Percentiles rank a stretch among this genome's conserved stretches.
Evolutionary conservation across 2,329 filamentous ascomycete species (phyloP).

Genomic region (Tolypocladium tundrense): DNA sequence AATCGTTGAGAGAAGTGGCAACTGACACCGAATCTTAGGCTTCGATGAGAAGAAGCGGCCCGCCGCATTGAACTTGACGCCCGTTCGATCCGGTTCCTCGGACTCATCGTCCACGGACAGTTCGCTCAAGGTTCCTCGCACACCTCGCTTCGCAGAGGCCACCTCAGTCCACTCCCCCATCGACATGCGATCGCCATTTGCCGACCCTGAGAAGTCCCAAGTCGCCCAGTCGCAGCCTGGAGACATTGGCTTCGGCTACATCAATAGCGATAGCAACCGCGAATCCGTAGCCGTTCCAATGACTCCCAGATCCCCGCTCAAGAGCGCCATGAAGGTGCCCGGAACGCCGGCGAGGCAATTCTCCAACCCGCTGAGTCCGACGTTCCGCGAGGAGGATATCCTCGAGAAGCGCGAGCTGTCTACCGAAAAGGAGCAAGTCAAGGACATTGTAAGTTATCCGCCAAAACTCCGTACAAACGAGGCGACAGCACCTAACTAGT

Average conservation of each 20-base stretch:
- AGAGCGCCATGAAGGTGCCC: conserved; percentile 82
- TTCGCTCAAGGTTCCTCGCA: conserved; percentile 58
- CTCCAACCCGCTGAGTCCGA: conserved; percentile 76
- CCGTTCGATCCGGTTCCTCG: conserved; percentile 37
- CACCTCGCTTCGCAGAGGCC: conserved; percentile 71
- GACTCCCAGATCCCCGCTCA: conserved; percentile 69
- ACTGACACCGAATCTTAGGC: conserved; percentile 16
- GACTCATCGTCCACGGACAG: conserved; percentile 41
- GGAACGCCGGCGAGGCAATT: conserved; percentile 67
- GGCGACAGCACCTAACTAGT: conserved; percentile 12
- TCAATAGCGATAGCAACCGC: conserved; percentile 43
- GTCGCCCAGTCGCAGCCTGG: conserved; percentile 59
- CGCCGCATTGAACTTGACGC: conserved; percentile 42
- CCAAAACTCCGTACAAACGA: not conserved
- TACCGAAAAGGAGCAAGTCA: conserved; percentile 79
- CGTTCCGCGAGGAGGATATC: conserved; percentile 77
- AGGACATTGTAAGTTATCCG: conserved; percentile 63
- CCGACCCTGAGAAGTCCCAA: conserved; percentile 46
- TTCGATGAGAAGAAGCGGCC: conserved; percentile 47
- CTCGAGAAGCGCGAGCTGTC: conserved; percentile 74
- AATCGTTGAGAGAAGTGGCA: not conserved
- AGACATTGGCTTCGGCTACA: conserved; percentile 89
- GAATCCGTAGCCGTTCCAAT: conserved; percentile 51
- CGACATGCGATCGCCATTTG: conserved; percentile 50
- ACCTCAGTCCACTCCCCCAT: conserved; percentile 70